Conservation (phyloP, 1,139 yeast species). For the Candida sp. region DNA sequence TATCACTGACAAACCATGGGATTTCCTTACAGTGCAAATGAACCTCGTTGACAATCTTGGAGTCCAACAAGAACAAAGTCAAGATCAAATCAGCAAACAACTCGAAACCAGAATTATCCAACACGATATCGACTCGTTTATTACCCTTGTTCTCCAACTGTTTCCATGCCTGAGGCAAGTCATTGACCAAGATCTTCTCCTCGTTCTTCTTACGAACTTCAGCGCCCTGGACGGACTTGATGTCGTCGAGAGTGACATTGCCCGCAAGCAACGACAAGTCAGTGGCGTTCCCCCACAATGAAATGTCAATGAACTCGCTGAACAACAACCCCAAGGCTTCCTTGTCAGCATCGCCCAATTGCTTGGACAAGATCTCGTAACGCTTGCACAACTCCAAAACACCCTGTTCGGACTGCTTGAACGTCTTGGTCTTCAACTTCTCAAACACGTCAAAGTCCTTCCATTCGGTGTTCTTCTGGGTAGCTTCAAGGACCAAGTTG, state of each 20-base stretch:
- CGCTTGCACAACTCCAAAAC: constrained; percentile 83
- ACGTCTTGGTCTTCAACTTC: constrained; percentile 71
- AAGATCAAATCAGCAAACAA: constrained; percentile 86
- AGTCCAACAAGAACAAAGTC: constrained; percentile 74
- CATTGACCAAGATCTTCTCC: constrained; percentile 81
- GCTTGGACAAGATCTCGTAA: constrained; percentile 44
- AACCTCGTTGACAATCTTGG: constrained; percentile 62
- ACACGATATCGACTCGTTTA: constrained; percentile 76
- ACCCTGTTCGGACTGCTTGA: constrained; percentile 75
- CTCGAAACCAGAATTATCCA: constrained; percentile 97
- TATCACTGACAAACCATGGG: constrained; percentile 99
- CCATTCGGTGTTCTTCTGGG: constrained; percentile 44
- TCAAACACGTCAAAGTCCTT: constrained; percentile 72
- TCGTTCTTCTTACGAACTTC: constrained; percentile 85
- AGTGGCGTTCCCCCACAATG: constrained; percentile 98
- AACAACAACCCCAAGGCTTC: constrained; percentile 61
- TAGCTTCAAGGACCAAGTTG: constrained; percentile 44
- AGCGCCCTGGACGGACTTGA: constrained; percentile 89
- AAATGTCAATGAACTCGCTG: constrained; percentile 83
- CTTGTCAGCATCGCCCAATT: constrained; percentile 35
- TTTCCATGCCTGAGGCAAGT: constrained; percentile 71
- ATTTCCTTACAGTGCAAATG: constrained; percentile 87
- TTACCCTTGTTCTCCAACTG: constrained; percentile 20
- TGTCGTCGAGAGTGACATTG: constrained; percentile 79
- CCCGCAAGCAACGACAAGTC: constrained; percentile 90